A percentile compares a stretch with the other conserved stretches of the same genome.
Evolutionary conservation across 768 basidiomycete genomes (phyloP).

Genomic region (Phlebiopsis gigantea): DNA sequence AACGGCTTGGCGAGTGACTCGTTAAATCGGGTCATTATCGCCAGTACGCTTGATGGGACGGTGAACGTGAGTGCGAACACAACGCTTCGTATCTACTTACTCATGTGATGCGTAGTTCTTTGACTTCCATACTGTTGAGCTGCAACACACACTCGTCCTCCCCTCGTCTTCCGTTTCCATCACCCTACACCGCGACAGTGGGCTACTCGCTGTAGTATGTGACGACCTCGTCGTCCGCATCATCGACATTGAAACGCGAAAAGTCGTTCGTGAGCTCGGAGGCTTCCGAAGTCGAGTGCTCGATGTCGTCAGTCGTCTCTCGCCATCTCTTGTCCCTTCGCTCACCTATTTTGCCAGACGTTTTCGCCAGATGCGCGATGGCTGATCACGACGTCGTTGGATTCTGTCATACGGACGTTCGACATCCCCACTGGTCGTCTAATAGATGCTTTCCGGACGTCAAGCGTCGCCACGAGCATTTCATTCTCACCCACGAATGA

Average conservation of each 20-base stretch:
- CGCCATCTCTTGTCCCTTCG: neutral
- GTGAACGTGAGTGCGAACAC: slow-evolving; percentile 61
- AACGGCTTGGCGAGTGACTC: slow-evolving; percentile 85
- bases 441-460: slow-evolving; percentile 87
- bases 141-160: slow-evolving; percentile 62
- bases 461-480: slow-evolving; percentile 83
- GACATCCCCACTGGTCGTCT: slow-evolving; percentile 91
- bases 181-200: slow-evolving; percentile 77
- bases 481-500: slow-evolving; percentile 94
- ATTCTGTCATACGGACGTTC: slow-evolving; percentile 90
- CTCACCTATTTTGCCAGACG: slow-evolving; percentile 41
- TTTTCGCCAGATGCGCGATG: slow-evolving; percentile 96
- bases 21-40: slow-evolving; percentile 76
- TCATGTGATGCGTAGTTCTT: slow-evolving; percentile 65
- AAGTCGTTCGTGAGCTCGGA: slow-evolving; percentile 82
- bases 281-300: slow-evolving; percentile 83
- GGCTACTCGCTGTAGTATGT: slow-evolving; percentile 75
- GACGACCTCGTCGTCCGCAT: slow-evolving; percentile 85
- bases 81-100: neutral
- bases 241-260: slow-evolving; percentile 85
- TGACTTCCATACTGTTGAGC: slow-evolving; percentile 83
- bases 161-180: slow-evolving; percentile 69
- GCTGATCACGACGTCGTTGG: slow-evolving; percentile 84
- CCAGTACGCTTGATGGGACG: slow-evolving; percentile 83
- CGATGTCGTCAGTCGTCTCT: slow-evolving; percentile 63